A percentile compares a stretch with the other conserved stretches of the same genome.
phyloP scores from a whole-genome alignment of 768 basidiomycete genomes.

The Cyathus striatus region DNA sequence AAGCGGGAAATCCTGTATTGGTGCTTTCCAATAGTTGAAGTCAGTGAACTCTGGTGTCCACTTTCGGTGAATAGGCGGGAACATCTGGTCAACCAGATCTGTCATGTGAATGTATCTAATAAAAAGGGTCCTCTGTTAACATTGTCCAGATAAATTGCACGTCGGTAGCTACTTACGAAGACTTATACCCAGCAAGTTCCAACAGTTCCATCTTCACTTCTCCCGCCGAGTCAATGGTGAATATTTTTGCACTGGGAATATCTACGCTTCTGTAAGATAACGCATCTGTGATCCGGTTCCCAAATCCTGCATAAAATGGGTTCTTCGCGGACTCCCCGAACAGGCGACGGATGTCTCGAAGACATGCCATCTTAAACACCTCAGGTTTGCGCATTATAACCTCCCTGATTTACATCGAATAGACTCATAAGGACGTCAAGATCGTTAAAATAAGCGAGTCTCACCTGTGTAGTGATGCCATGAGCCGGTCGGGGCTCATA shows the following conservation, averaged over 20 bases:
- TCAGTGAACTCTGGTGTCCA: constrained; percentile 91
- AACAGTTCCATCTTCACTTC: constrained; percentile 96
- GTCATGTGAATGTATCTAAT: constrained; percentile 96
- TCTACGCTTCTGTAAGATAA: constrained; percentile 96
- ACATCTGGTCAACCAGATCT: constrained; percentile 99
- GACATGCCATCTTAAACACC: constrained; percentile 99
- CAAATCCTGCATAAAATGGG: constrained; percentile 96
- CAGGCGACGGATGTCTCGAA: constrained; percentile 88
- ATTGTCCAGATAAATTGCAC: neutral
- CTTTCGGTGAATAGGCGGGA: constrained; percentile 90
- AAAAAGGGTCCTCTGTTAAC: constrained; percentile 2
- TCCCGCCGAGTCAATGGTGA: constrained; percentile 92
- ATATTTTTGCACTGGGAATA: constrained; percentile 90
- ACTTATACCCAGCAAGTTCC: constrained; percentile 96
- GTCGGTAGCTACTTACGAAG: constrained; percentile 55
- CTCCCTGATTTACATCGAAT: constrained; percentile 49
- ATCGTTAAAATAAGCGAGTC: constrained; percentile 11
- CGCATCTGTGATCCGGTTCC: constrained; percentile 97
- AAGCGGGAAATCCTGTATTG: constrained; percentile 71
- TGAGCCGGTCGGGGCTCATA: constrained; percentile 95
- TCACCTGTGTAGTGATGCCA: constrained; percentile 91
- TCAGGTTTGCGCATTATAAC: constrained; percentile 99
- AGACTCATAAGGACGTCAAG: neutral
- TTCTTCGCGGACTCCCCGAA: constrained; percentile 70
- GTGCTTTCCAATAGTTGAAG: constrained; percentile 92